phyloP scores from a whole-genome alignment of 2,329 filamentous ascomycete genomes.

The Ophiobolus disseminans region DNA sequence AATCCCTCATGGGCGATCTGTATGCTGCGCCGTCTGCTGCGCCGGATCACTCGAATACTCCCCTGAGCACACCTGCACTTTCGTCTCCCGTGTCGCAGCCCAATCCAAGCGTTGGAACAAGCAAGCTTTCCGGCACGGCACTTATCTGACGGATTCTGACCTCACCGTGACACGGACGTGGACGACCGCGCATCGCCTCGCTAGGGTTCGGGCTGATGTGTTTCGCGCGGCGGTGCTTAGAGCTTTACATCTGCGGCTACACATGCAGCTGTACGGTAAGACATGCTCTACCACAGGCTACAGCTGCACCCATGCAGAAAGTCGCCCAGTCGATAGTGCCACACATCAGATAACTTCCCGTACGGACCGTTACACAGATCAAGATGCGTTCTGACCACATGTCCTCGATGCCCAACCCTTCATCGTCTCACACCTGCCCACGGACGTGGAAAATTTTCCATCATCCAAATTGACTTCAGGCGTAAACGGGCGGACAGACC shows the following conservation, averaged over 20 bases:
- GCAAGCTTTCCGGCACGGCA: constrained; percentile 20
- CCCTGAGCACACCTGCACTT: constrained; percentile 5
- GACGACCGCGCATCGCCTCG: constrained; percentile 11
- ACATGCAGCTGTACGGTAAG: constrained; percentile 24
- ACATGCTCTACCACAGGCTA: constrained; percentile 23
- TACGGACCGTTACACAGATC: constrained; percentile 17
- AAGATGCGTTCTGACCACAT: constrained; percentile 18
- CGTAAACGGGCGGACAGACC: constrained; percentile 5
- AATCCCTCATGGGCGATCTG: constrained; percentile 12
- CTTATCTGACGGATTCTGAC: constrained; percentile 21
- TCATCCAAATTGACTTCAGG: constrained; percentile 12
- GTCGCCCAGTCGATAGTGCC: constrained; percentile 16
- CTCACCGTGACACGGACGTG: constrained; percentile 21
- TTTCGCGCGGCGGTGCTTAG: constrained; percentile 21
- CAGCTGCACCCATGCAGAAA: constrained; percentile 16
- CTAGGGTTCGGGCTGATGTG: constrained; percentile 17
- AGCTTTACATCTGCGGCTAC: constrained; percentile 23
- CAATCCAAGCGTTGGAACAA: constrained; percentile 22
- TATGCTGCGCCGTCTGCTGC: constrained; percentile 12
- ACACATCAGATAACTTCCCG: constrained; percentile 18
- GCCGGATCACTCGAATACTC: background rate
- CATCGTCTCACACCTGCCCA: constrained; percentile 8
- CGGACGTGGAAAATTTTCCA: constrained; percentile 4
- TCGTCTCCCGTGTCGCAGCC: constrained; percentile 18
- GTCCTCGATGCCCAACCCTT: constrained; percentile 9